phyloP scores from a whole-genome alignment of 2,329 filamentous ascomycete genomes.

The Ophiognomonia clavigignenti-juglandacearum region DNA sequence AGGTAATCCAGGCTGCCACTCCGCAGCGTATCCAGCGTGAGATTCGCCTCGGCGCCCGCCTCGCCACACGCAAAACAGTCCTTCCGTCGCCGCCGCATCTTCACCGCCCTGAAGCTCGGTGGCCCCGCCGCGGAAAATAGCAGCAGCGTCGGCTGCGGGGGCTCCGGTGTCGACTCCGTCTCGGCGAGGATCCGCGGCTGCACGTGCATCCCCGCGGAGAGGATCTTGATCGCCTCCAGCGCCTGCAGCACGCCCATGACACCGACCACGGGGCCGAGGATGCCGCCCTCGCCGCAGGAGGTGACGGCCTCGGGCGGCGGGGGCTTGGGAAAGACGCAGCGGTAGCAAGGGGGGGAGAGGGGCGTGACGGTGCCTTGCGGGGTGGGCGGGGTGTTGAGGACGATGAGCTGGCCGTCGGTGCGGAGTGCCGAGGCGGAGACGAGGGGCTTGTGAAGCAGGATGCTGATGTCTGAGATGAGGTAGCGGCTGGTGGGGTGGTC shows the following conservation, averaged over 20 bases:
- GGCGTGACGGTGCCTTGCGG: conserved; percentile 45
- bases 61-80: conserved; percentile 75
- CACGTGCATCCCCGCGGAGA: conserved; percentile 39
- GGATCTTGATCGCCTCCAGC: conserved; percentile 80
- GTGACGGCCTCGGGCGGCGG: conserved; percentile 78
- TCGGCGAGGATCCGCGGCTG: not conserved
- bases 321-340: conserved; percentile 85
- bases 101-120: conserved; percentile 64
- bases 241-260: conserved; percentile 92
- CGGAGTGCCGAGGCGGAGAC: conserved; percentile 87
- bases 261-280: conserved; percentile 88
- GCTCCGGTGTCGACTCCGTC: conserved; percentile 3
- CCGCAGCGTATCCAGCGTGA: conserved; percentile 59
- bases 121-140: conserved; percentile 37
- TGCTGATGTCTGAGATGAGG: conserved; percentile 84
- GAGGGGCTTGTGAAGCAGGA: conserved; percentile 72
- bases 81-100: conserved; percentile 62
- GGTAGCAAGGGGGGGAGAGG: conserved; percentile 65
- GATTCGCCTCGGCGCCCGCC: conserved; percentile 38
- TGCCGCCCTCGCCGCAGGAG: conserved; percentile 88
- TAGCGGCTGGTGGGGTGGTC: conserved; percentile 91
- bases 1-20: conserved; percentile 74
- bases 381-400: conserved; percentile 75
- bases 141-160: conserved; percentile 31
- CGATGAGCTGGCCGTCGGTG: conserved; percentile 83